phyloP scores from a whole-genome alignment of 306 rosid genomes.

The Vicia faba region DNA sequence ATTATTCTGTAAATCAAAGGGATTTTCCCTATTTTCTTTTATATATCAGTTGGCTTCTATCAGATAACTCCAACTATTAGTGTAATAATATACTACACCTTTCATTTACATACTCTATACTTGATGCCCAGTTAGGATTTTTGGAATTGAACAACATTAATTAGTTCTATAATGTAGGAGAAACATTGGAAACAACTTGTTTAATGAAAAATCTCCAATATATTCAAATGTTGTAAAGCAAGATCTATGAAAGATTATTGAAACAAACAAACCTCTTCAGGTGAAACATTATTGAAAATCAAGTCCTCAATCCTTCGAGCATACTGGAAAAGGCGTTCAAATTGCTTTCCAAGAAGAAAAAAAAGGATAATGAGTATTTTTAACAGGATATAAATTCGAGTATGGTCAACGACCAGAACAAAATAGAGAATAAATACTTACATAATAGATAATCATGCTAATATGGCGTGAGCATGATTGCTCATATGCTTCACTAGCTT shows the following conservation, averaged over 20 bases:
- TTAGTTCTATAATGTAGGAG: slow-evolving; percentile 25
- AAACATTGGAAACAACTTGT: slow-evolving; percentile 17
- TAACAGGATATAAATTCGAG: slow-evolving; percentile 25
- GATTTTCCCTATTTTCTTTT: too few species aligned
- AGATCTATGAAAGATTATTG: slow-evolving; percentile 26
- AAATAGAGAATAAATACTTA: slow-evolving; percentile 47
- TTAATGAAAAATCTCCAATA: slow-evolving; percentile 12
- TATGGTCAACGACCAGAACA: background rate
- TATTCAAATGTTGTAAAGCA: slow-evolving; percentile 17
- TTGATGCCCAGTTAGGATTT: background rate
- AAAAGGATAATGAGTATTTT: slow-evolving; percentile 23
- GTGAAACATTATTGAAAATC: slow-evolving; percentile 68
- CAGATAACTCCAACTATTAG: too few species aligned
- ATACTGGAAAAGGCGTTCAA: slow-evolving; percentile 93
- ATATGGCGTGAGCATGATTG: slow-evolving; percentile 95
- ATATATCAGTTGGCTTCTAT: too few species aligned
- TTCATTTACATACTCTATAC: background rate
- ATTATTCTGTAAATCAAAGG: too few species aligned
- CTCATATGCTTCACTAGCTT: slow-evolving; percentile 97
- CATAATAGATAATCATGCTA: slow-evolving; percentile 81
- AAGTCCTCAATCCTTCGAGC: slow-evolving; percentile 90
- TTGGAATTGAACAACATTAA: slow-evolving; percentile 10
- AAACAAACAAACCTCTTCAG: slow-evolving; percentile 81
- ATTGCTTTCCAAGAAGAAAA: slow-evolving; percentile 65
- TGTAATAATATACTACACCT: background rate